Evolutionary conservation across 345 rosid genomes (phyloP), one percentile per base, ranked within the genome.

Genomic region (Trapa incisa): DNA sequence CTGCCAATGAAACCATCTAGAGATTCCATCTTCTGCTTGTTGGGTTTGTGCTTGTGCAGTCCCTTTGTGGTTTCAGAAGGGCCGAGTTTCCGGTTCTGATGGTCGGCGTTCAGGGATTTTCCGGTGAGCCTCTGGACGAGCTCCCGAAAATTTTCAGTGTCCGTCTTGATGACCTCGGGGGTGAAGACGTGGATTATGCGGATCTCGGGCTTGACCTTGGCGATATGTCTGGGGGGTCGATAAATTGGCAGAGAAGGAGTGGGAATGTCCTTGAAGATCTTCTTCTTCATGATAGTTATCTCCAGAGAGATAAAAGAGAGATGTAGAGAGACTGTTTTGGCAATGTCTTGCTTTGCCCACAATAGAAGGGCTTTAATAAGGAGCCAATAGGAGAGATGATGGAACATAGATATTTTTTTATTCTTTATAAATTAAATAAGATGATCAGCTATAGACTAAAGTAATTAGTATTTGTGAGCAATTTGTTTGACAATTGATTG

Each of bases 151-250:
- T 81, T 76, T 13, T 72, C 76, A 5, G 67, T 76, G 69, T 81
- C 81, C 11, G 84, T 78, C 80, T 78, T 78, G 69, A 81, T 81
- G 78, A 81, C 74, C 71, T 78, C 80, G 11, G 84, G 84, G 35
- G 84, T 76, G 38, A 81, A 75, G 64, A 81, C 72, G 78, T 78
- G 84, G 71, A 78, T 81, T 56, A 81, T 78, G 37, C 81, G 75
- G 41, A 78, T 72, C 70, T 73, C 74, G n/a, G 81, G 84, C 71
- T 72, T 74, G 48, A 36, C 53, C 68, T 77, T 67, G 71, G 75
- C 65, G 29, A 73, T 52, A 15, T 60, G 62, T 48, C 68, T 73
- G 4, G 82, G 73, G 67, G 66, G 75, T 35, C 50, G 74, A 65
- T 65, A 77, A 43, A 76, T 65, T 64, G 69, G 47, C 33, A 68